Percentiles rank a stretch among this genome's conserved stretches.
Conservation (phyloP, 2,329 filamentous ascomycete species). For the Trichoderma sp. region DNA sequence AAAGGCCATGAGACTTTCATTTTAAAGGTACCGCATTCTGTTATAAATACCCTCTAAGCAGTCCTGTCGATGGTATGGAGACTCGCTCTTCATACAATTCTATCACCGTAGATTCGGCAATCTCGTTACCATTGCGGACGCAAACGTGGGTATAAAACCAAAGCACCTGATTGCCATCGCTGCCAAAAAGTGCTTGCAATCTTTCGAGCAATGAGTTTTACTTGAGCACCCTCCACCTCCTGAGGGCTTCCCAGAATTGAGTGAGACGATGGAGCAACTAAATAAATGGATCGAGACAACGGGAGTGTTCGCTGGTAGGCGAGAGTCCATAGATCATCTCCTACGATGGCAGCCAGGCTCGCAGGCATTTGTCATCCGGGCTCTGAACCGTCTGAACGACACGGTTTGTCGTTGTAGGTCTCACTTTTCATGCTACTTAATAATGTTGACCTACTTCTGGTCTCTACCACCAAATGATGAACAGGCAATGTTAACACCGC, state of each 20-base stretch:
- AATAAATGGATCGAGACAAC: background rate
- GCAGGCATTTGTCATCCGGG: background rate
- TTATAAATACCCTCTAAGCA: too few relatives aligned
- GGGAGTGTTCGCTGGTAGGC: background rate
- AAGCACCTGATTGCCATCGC: background rate
- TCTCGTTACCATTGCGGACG: background rate
- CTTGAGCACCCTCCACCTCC: background rate
- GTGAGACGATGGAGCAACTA: background rate
- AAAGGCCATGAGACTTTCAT: background rate
- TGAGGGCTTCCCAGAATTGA: background rate
- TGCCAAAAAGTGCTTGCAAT: background rate
- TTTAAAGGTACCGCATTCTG: too few relatives aligned
- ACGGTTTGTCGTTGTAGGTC: background rate
- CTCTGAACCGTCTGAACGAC: background rate
- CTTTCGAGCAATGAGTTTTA: background rate
- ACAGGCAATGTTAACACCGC: background rate
- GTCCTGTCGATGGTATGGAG: too few relatives aligned
- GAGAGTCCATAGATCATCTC: background rate
- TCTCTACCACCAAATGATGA: too few relatives aligned
- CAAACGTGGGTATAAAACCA: too few relatives aligned
- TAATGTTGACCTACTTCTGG: too few relatives aligned
- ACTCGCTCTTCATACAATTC: too few relatives aligned
- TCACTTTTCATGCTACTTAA: background rate
- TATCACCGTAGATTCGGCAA: background rate
- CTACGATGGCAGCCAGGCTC: background rate